Percentiles rank a stretch among this genome's conserved stretches.
Evolutionary conservation across 441 rosid species (phyloP).

Genomic region (Heliophila coronopifolia): DNA sequence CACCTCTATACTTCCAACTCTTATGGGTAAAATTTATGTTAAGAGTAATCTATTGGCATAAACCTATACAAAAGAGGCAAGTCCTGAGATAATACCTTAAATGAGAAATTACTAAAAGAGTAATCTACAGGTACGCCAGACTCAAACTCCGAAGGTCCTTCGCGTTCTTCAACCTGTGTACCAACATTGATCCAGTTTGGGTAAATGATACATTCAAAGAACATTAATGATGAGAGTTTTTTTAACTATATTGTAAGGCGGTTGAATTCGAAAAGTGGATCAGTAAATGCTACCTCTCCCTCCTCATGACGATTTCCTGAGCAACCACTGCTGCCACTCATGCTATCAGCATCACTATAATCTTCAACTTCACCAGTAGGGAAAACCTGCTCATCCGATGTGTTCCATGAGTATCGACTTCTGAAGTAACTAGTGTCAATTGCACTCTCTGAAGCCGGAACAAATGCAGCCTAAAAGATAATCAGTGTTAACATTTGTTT

Average conservation of each 20-base stretch:
- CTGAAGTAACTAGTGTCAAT: conserved; percentile 95
- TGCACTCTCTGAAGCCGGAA: conserved; percentile 91
- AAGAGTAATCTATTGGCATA: neutral
- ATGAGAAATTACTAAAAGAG: conserved; percentile 96
- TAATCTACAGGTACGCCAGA: conserved; percentile 67
- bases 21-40: conserved; percentile 3
- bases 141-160: conserved; percentile 65
- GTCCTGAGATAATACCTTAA: conserved; percentile 56
- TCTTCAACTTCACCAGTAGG: conserved; percentile 71
- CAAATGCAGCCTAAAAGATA: conserved; percentile 80
- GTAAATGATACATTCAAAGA: conserved; percentile 2
- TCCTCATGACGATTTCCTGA: conserved; percentile 76
- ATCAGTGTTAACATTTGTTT: conserved; percentile 15
- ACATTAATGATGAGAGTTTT: neutral
- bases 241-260: neutral
- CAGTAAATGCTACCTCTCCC: conserved; percentile 46
- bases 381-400: conserved; percentile 54
- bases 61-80: neutral
- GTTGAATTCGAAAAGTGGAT: neutral
- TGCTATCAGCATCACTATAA: conserved; percentile 83
- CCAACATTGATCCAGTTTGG: conserved; percentile 14
- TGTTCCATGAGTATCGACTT: conserved; percentile 90
- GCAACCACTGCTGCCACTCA: conserved; percentile 79
- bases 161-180: conserved; percentile 77
- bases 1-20: neutral